phyloP scores from a whole-genome alignment of 768 basidiomycete species.

The Stropharia rugosoannulata region DNA sequence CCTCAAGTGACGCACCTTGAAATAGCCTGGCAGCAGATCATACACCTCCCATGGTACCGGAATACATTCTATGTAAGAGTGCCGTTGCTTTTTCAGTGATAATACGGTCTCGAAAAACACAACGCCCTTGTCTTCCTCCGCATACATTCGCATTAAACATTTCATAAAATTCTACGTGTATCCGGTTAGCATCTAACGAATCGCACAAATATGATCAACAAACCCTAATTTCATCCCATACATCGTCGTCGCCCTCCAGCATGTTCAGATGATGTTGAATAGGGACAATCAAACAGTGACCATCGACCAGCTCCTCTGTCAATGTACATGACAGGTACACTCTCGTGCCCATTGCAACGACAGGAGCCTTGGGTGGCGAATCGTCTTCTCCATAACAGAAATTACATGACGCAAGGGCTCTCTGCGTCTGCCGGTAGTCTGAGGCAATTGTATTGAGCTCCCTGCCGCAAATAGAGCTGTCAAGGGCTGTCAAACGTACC shows the following conservation, averaged over 20 bases:
- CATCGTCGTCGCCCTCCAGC: slow-evolving; percentile 94
- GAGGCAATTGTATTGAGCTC: not conserved
- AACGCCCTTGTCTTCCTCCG: slow-evolving; percentile 90
- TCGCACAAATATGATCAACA: not conserved
- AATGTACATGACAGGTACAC: slow-evolving; percentile 89
- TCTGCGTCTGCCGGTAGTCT: slow-evolving; percentile 97
- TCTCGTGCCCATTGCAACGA: slow-evolving; percentile 89
- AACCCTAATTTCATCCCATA: slow-evolving; percentile 96
- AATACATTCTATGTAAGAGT: slow-evolving; percentile 92
- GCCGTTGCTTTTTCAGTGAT: slow-evolving; percentile 81
- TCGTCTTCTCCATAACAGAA: slow-evolving; percentile 96
- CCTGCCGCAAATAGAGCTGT: not conserved
- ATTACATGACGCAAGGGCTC: slow-evolving; percentile 78
- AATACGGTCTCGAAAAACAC: slow-evolving; percentile 95
- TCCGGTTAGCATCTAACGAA: not conserved
- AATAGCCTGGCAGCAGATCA: slow-evolving; percentile 88
- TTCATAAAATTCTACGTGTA: slow-evolving; percentile 72
- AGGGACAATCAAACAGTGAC: slow-evolving; percentile 95
- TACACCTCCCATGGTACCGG: slow-evolving; percentile 89
- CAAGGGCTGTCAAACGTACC: slow-evolving; percentile 45
- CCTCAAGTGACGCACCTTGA: slow-evolving; percentile 56
- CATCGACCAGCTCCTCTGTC: slow-evolving; percentile 84
- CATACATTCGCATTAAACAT: slow-evolving; percentile 93
- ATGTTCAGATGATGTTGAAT: slow-evolving; percentile 91
- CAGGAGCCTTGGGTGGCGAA: slow-evolving; percentile 80